Base-by-base conservation (phyloP, 306 rosid genomes). In the Castanopsis chinensis region DNA sequence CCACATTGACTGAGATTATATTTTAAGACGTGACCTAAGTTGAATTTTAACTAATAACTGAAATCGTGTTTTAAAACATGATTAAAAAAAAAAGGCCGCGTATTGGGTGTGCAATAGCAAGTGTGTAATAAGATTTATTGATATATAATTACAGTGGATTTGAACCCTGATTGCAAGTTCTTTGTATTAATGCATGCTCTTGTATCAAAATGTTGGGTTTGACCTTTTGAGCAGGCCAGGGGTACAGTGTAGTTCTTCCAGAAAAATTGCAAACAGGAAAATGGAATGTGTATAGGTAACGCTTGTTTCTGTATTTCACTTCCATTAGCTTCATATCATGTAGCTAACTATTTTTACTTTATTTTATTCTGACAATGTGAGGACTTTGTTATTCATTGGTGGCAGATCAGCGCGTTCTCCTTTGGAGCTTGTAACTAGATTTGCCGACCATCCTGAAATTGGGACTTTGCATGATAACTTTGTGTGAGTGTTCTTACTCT, bases 261-360 rank as follows among this genome's bases (percentile, higher is more conserved):
- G 98, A 93, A 92, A 95, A 93, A 87, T 76, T 95, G 86, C 90
- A 88, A 64, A 91, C 94, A 61, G 99, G 99, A 83, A 91, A 93
- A 77, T 95, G 99, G 99, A 93, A 93, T 43, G 99, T 95, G 45
- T 90, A 91, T 85, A 93, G 99, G 99, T 91, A 84, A 85, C 9
- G 21, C 52, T 67, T 33, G 23, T 67, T 33, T 17, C 51, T 67
- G 7, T 33, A 3, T 49, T 33, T 7, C n/a, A 18, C 51, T 33
- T 33, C 23, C 4, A 2, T 35, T 67, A n/a, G 45, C 33, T 30
- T 5, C 21, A 27, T 6, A 3, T 17, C 17, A 30, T 15, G 13
- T 64, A 28, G 20, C 43, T 33, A 20, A 6, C 72, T 69, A 43
- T 73, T 78, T 70, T 33, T 14, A 2, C 15, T 71, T 74, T 43